Percentiles rank a stretch among this genome's conserved stretches.
These are phyloP conservation scores for Claviceps sp. DNA, from an alignment of 2,329 filamentous ascomycete genomes.

Conservation along the genomic window DNA sequence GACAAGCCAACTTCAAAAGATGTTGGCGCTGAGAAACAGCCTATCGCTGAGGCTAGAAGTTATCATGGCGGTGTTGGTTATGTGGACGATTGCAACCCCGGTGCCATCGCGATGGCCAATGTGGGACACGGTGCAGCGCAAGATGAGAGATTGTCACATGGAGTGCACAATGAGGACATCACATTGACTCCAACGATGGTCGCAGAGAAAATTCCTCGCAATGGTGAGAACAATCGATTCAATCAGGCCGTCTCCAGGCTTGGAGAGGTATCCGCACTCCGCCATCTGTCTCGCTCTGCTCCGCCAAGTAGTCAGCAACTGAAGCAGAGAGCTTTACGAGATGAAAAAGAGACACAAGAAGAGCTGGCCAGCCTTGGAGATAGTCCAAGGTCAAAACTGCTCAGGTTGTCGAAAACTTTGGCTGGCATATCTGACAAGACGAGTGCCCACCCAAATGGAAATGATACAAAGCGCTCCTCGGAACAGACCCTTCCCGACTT, in stretches of 20 bases:
- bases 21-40: constrained; percentile 6
- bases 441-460: not conserved
- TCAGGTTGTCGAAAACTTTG: not conserved
- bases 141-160: not conserved
- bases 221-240: not conserved
- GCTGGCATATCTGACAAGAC: not conserved
- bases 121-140: not conserved
- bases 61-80: not conserved
- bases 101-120: not conserved
- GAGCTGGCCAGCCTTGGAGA: not conserved
- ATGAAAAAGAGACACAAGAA: not conserved
- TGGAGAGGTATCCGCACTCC: not conserved
- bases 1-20: constrained; percentile 18
- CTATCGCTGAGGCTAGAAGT: constrained; percentile 7
- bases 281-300: constrained; percentile 2
- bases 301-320: constrained; percentile 1
- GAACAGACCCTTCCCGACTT: constrained; percentile 15
- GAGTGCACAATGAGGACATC: not conserved
- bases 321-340: not conserved
- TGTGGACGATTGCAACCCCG: not conserved
- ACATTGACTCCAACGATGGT: not conserved
- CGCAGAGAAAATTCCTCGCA: not conserved
- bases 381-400: not conserved
- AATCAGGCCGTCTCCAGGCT: not conserved
- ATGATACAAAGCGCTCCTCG: constrained; percentile 5